Base-by-base conservation (phyloP, 2,329 filamentous ascomycete genomes). In the Hypoxylon sp. region DNA sequence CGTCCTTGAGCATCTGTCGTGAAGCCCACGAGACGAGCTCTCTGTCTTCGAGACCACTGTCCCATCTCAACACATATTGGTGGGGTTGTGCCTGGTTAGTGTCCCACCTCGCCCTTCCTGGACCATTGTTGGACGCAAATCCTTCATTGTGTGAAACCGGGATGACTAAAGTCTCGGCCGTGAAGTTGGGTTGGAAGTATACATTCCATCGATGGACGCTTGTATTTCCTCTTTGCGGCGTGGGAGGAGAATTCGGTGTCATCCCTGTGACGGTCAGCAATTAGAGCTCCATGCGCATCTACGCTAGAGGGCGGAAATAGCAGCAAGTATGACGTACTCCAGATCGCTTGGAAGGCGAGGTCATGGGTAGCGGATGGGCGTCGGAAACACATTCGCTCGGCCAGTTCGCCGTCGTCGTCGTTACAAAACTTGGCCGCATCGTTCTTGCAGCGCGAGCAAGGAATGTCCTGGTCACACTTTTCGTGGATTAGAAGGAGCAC, bases 391-490 rank as follows among this genome's bases (percentile, higher is more conserved):
- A 72, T 73, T 56, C 77, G 69, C 49, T 71, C 56, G 46, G 71
- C 72, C 28, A 73, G 54, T 28, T 65, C 64, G 56, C 63, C 62
- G 46, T 66, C 60, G 11, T 68, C 60, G 17, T 68, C 65, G 44
- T 53, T 60, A 52, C 59, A 62, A 34, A 65, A 65, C 37, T 72
- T 75, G 22, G 55, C 60, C 47, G 71, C 72, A 47, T 71, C 70
- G 32, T 61, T 64, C 41, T 56, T 67, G 66, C 74, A 75, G 52
- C 56, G 57, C 47, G 69, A 70, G 64, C 74, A 76, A 28, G 80
- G 79, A 28, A 72, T 72, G 59, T 81, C 74, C 26, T 76, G 70
- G 37, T 81, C 76, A 67, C 79, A 79, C 67, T 76, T 53, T 46
- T 53, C 62, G 49, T 37, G 34, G 57, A 58, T 69, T 58, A 71